phyloP scores from a whole-genome alignment of 2,329 filamentous ascomycete genomes.

The Venturia nashicola region DNA sequence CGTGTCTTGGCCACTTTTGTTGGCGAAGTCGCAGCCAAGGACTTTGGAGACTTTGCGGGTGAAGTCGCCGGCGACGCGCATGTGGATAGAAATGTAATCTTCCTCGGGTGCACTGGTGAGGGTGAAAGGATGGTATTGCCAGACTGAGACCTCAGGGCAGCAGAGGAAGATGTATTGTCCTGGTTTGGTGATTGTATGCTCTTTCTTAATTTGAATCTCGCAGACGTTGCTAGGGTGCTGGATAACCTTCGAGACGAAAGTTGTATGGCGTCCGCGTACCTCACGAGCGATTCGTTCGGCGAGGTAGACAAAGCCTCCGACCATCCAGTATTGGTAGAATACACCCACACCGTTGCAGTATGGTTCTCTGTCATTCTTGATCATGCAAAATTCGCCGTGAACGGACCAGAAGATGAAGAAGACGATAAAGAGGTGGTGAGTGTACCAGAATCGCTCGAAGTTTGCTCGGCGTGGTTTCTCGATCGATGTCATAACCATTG shows the following conservation, averaged over 20 bases:
- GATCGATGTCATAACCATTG: constrained; percentile 64
- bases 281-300: constrained; percentile 69
- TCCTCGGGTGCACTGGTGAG: constrained; percentile 79
- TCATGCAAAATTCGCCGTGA: constrained; percentile 84
- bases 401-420: constrained; percentile 91
- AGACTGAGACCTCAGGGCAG: constrained; percentile 74
- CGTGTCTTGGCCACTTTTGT: constrained; percentile 33
- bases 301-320: constrained; percentile 68
- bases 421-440: constrained; percentile 74
- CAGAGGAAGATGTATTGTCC: constrained; percentile 84
- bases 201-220: constrained; percentile 88
- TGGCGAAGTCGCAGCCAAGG: constrained; percentile 64
- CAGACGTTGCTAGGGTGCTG: constrained; percentile 82
- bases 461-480: constrained; percentile 70
- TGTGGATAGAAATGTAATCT: constrained; percentile 79
- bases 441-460: constrained; percentile 86
- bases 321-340: constrained; percentile 87
- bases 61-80: constrained; percentile 74
- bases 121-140: constrained; percentile 84
- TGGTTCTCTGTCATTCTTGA: constrained; percentile 68
- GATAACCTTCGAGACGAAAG: constrained; percentile 78
- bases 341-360: constrained; percentile 68
- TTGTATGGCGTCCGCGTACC: constrained; percentile 68
- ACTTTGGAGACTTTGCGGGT: constrained; percentile 57
- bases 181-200: constrained; percentile 66